Evolutionary conservation across 2,329 filamentous ascomycete species (phyloP).

Genomic region (Aspergillus sclerotialis): DNA sequence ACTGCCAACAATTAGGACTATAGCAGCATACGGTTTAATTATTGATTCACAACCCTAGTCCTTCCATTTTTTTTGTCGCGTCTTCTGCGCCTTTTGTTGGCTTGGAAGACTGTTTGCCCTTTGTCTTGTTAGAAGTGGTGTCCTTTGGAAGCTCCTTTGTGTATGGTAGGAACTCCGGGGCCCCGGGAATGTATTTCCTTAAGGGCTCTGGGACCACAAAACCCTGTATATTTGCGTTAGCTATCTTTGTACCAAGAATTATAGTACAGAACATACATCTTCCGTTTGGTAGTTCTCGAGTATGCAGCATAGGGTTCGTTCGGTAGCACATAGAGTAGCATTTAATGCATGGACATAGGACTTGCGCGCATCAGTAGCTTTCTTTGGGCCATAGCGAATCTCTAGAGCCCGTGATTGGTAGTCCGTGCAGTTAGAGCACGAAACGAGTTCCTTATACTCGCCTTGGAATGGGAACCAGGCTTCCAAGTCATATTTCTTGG

Average conservation of each 20-base stretch:
- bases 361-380: slow-evolving; percentile 76
- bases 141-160: slow-evolving; percentile 79
- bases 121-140: slow-evolving; percentile 54
- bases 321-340: slow-evolving; percentile 82
- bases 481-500: slow-evolving; percentile 94
- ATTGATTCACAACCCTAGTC: slow-evolving; percentile 29
- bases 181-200: slow-evolving; percentile 81
- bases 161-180: slow-evolving; percentile 83
- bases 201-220: slow-evolving; percentile 75
- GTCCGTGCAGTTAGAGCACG: slow-evolving; percentile 95
- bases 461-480: slow-evolving; percentile 95
- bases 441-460: slow-evolving; percentile 97
- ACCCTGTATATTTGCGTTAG: slow-evolving; percentile 45
- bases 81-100: slow-evolving; percentile 22
- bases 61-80: slow-evolving; percentile 34
- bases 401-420: slow-evolving; percentile 93
- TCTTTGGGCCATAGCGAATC: slow-evolving; percentile 85
- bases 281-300: slow-evolving; percentile 96
- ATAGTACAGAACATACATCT: slow-evolving; percentile 49
- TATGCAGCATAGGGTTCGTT: slow-evolving; percentile 86
- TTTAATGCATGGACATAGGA: slow-evolving; percentile 92
- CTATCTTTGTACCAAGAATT: slow-evolving; percentile 1
- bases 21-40: too few relatives aligned
- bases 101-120: slow-evolving; percentile 30
- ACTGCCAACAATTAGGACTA: too few relatives aligned